Percentiles rank a stretch among this genome's conserved stretches.
These are phyloP conservation scores for Phlyctochytrium arcticum DNA, from an alignment of 192 early-diverging fungal species.

Conservation along the genomic window DNA sequence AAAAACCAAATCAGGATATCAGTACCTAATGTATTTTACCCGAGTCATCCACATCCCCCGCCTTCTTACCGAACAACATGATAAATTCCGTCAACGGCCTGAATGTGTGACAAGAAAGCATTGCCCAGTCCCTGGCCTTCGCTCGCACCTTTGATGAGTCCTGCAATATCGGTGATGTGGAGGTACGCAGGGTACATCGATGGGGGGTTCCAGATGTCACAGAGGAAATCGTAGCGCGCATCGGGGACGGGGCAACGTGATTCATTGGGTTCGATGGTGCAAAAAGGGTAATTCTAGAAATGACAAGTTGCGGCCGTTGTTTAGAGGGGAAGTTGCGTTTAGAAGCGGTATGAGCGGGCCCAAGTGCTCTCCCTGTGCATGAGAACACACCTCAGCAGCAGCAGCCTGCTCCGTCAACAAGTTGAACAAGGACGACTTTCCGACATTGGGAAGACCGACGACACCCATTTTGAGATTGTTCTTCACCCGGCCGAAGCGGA, in stretches of 20 bases:
- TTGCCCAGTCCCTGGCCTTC: conserved; percentile 68
- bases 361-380: neutral
- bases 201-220: conserved; percentile 53
- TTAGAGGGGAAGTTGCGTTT: too few relatives aligned
- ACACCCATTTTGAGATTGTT: conserved; percentile 53
- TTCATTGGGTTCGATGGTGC: conserved; percentile 82
- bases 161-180: conserved; percentile 95
- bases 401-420: conserved; percentile 26
- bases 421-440: conserved; percentile 51
- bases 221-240: conserved; percentile 78
- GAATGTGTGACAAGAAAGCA: conserved; percentile 90
- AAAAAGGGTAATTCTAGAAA: conserved; percentile 37
- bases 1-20: too few relatives aligned
- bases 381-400: conserved; percentile 10
- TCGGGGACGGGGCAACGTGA: conserved; percentile 77
- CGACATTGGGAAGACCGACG: conserved; percentile 93
- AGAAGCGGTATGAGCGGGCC: too few relatives aligned
- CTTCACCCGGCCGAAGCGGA: conserved; percentile 24
- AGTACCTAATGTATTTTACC: neutral
- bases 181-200: conserved; percentile 69
- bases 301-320: too few relatives aligned
- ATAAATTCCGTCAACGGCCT: conserved; percentile 57
- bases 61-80: conserved; percentile 29
- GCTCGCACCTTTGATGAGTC: conserved; percentile 78
- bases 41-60: neutral